Base-by-base conservation (phyloP, 345 rosid genomes). In the Euphorbia pulcherrima region DNA sequence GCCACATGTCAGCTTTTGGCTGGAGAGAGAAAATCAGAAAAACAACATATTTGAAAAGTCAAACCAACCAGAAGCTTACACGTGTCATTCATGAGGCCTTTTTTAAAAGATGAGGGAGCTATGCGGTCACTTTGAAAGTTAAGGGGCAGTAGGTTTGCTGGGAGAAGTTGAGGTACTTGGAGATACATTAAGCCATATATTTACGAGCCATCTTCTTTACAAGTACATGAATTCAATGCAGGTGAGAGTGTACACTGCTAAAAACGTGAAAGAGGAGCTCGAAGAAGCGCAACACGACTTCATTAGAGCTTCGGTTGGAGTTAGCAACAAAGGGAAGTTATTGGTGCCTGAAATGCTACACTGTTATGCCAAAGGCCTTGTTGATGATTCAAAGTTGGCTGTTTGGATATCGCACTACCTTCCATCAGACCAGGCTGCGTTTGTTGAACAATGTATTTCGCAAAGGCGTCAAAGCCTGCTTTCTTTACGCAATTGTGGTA, bases 341-440 rank as follows among this genome's bases (percentile, higher is more conserved):
- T 75, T 92, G 75, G 88, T 92, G 47, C 96, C 96, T 18, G 87
- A 88, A 74, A 76, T 92, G 91, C 83, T 88, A 48, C 93, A 90
- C 68, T 87, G 95, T 77, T 90, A 82, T 59, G 87, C 86, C 12
- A 92, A 81, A 76, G 79, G 86, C 76, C 72, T 74, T 26, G 93
- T 90, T 30, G 98, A 87, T 47, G 96, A 90, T 70, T 58, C 83
- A 30, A 83, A 82, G 59, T 81, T 92, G 71, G 86, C 88, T 21
- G 86, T 85, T 50, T 92, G 98, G 97, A 92, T 87, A 67, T 87
- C 97, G 17, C 83, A 83, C 67, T 90, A 87, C 83, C 84, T 90
- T 74, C 96, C 98, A 5, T 78, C 89, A 14, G 68, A 71, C 33
- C 96, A 88, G 53, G 93, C 92, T 0, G 82, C 84, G 44, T 90